These are phyloP conservation scores for Pestalotiopsis fici DNA, from an alignment of 2,329 filamentous ascomycete species.

Conservation along the genomic window DNA sequence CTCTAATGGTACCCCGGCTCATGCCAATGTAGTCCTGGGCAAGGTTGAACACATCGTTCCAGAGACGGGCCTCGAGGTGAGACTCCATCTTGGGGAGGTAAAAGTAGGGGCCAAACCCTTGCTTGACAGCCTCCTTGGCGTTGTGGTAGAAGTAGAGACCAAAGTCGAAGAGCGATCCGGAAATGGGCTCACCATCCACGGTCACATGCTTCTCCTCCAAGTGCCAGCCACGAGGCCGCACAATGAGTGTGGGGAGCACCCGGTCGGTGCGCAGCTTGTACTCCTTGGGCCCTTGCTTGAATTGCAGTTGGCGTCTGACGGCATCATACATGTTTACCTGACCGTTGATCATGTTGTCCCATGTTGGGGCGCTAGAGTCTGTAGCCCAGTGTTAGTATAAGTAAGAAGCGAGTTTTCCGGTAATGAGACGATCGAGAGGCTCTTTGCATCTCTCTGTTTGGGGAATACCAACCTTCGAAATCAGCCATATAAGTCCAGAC, in stretches of 20 bases:
- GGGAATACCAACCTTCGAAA: conserved; percentile 82
- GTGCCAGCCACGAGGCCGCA: conserved; percentile 95
- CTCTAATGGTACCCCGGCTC: conserved; percentile 87
- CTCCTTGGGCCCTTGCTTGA: conserved; percentile 92
- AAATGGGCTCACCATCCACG: conserved; percentile 92
- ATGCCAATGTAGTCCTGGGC: conserved; percentile 92
- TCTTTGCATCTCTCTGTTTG: background rate
- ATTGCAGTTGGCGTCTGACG: conserved; percentile 90
- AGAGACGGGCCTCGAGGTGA: conserved; percentile 92
- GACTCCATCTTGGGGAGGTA: conserved; percentile 98
- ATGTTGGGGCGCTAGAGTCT: conserved; percentile 95
- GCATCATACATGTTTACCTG: conserved; percentile 98
- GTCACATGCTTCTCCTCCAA: conserved; percentile 98
- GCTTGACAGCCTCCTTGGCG: conserved; percentile 81
- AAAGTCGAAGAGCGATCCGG: conserved; percentile 92
- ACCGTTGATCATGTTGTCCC: conserved; percentile 99
- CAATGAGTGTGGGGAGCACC: conserved; percentile 83
- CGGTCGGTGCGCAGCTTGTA: conserved; percentile 96
- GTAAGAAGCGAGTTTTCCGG: background rate
- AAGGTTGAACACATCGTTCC: conserved; percentile 98
- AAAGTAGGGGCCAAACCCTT: conserved; percentile 91
- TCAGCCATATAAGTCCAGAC: conserved; percentile 99
- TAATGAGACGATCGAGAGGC: too few species aligned
- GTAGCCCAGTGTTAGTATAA: conserved; percentile 17
- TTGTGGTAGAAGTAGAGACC: conserved; percentile 99